Conservation (phyloP, 2,329 filamentous ascomycete species). For the Colletotrichum acutatum region DNA sequence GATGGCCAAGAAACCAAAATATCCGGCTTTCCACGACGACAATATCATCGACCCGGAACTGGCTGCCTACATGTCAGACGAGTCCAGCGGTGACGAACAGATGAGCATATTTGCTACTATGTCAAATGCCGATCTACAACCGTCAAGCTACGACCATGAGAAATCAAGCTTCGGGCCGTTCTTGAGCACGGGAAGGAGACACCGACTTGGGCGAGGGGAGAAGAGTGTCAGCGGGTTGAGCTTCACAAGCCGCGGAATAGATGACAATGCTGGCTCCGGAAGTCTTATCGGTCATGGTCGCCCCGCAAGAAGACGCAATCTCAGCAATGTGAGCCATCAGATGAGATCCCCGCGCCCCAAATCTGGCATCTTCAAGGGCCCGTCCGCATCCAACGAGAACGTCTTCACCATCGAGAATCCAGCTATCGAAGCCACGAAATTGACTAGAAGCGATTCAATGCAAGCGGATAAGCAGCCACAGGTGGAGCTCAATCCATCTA, state of each 20-base stretch:
- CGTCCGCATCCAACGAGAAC: conserved; percentile 63
- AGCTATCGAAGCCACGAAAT: conserved; percentile 55
- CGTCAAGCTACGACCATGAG: conserved; percentile 78
- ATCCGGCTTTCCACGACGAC: conserved; percentile 97
- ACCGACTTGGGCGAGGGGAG: conserved; percentile 78
- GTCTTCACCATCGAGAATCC: conserved; percentile 59
- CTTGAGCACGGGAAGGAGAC: conserved; percentile 78
- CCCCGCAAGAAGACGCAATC: conserved; percentile 78
- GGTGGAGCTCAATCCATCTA: conserved; percentile 88
- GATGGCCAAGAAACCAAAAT: conserved; percentile 69
- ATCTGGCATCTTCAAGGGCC: conserved; percentile 66
- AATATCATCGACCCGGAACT: conserved; percentile 98
- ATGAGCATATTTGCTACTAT: conserved; percentile 84
- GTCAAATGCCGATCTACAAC: conserved; percentile 72
- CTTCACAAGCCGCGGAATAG: conserved; percentile 74
- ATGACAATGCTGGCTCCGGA: conserved; percentile 68
- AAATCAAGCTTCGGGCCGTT: conserved; percentile 78
- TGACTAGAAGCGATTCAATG: conserved; percentile 86
- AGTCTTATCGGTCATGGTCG: conserved; percentile 70
- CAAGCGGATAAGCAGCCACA: conserved; percentile 77
- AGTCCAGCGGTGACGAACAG: conserved; percentile 92
- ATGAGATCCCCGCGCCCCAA: conserved; percentile 78
- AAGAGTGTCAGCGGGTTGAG: conserved; percentile 79
- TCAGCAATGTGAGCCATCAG: conserved; percentile 84
- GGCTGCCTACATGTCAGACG: conserved; percentile 95